Evolutionary conservation across 805 yeast genomes (phyloP).

Genomic region (Yamadazyma takamatsuzukensis): DNA sequence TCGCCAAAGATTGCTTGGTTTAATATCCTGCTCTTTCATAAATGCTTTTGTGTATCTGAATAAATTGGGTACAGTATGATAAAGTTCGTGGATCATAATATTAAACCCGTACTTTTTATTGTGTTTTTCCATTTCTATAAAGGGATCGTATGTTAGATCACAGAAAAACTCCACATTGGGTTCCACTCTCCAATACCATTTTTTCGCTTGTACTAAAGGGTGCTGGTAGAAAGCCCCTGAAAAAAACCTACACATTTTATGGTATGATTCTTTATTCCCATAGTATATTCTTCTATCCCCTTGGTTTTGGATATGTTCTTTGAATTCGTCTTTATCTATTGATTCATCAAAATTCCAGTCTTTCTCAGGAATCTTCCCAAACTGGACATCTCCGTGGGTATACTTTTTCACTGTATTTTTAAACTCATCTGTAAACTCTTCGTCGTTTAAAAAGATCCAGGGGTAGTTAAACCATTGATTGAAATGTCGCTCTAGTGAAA

Average conservation of each 20-base stretch:
- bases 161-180: constrained; percentile 89
- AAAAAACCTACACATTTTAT: constrained; percentile 93
- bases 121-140: constrained; percentile 65
- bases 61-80: constrained; percentile 77
- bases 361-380: constrained; percentile 58
- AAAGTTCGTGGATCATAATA: constrained; percentile 70
- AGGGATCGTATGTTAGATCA: constrained; percentile 90
- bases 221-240: constrained; percentile 82
- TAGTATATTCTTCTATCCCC: constrained; percentile 84
- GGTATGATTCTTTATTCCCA: constrained; percentile 79
- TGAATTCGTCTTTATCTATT: constrained; percentile 40
- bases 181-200: constrained; percentile 97
- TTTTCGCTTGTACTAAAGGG: constrained; percentile 61
- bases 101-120: constrained; percentile 84
- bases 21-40: constrained; percentile 41
- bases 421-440: constrained; percentile 65
- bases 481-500: constrained; percentile 78
- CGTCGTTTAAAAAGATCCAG: constrained; percentile 85
- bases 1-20: constrained; percentile 66
- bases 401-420: constrained; percentile 45
- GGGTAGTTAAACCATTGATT: constrained; percentile 94
- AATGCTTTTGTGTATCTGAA: constrained; percentile 70
- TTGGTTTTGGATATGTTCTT: constrained; percentile 63
- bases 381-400: constrained; percentile 62
- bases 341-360: constrained; percentile 65